Evolutionary conservation across 208 protist genomes (phyloP), one percentile per base, ranked within the genome.

Genomic region (Porcisia deanei): DNA sequence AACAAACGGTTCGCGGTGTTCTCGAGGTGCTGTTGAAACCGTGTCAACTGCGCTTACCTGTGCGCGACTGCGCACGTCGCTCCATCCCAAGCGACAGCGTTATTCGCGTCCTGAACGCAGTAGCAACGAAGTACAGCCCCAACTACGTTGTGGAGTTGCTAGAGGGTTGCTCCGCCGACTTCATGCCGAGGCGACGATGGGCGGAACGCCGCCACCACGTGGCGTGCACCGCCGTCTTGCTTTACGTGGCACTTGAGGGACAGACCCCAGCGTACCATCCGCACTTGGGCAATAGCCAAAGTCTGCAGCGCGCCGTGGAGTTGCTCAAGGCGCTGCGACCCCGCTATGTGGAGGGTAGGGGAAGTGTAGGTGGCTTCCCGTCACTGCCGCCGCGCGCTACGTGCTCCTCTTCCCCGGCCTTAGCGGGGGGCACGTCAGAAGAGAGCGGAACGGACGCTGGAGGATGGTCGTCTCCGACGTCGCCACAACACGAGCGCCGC

Each of bases 171-270:
- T 83, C 93, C 43, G 75, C 75, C 1, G 81, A 81, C n/a, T 84
- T 93, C 16, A 80, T 94, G 76, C 91, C 91, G 39, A 82, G 85
- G 49, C 84, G 83, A 53, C 82, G 89, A 5, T 96, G 91, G 90
- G 80, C 75, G 5, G 84, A 93, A 57, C 71, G 75, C 41, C 85
- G 85, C 14, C 90, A 94, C 52, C 91, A 96, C 81, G 83, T 87
- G 9, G 85, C 88, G 18, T 91, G 83, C 68, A 93, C 89, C 9
- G 85, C 85, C 22, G 77, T 93, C 22, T 81, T 96, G 41, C 80
- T 96, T n/a, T 86, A 93, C 67, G 55, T 96, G 12, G 91, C 91
- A 57, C 77, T 96, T 18, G 89, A 96, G 71, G 80, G 84, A 1
- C 81, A 89, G 58, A 83, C 92, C 0, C 91, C 91, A n/a, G 72